Percentiles rank a stretch among this genome's conserved stretches.
phyloP scores from a whole-genome alignment of 2,329 filamentous ascomycete species.

The Aspergillus chevalieri region DNA sequence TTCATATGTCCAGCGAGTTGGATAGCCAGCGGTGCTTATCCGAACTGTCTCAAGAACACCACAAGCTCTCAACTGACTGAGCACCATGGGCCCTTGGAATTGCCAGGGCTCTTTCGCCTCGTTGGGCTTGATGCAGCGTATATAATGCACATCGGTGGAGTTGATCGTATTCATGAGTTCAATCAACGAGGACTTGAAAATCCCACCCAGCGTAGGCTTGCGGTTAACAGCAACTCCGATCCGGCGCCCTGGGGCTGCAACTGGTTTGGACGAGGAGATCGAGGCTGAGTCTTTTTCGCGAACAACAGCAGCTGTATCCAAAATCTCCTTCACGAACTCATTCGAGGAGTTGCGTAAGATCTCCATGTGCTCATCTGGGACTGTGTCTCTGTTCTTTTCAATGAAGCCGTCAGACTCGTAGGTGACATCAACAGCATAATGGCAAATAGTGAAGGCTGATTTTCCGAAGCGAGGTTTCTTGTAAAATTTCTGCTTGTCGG shows the following conservation, averaged over 20 bases:
- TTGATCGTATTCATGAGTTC: conserved; percentile 98
- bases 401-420: conserved; percentile 99
- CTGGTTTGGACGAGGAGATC: conserved; percentile 63
- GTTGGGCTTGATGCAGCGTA: conserved; percentile 98
- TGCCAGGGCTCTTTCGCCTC: conserved; percentile 96
- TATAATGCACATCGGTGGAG: conserved; percentile 97
- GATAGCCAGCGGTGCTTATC: conserved; percentile 95
- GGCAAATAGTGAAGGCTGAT: conserved; percentile 94
- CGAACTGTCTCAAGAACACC: conserved; percentile 97
- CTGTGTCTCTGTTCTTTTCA: conserved; percentile 98
- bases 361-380: conserved; percentile 96
- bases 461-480: conserved; percentile 98
- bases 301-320: conserved; percentile 78
- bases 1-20: conserved; percentile 97
- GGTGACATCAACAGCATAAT: conserved; percentile 95
- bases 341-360: conserved; percentile 81
- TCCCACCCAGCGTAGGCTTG: conserved; percentile 94
- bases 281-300: conserved; percentile 75
- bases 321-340: conserved; percentile 72
- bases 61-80: conserved; percentile 93
- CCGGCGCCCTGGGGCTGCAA: conserved; percentile 66
- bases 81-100: conserved; percentile 97
- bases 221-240: conserved; percentile 88
- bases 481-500: conserved; percentile 91
- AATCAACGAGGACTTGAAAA: conserved; percentile 97